Base-by-base conservation (phyloP, 768 basidiomycete genomes). In the Tricholoma furcatifolium region DNA sequence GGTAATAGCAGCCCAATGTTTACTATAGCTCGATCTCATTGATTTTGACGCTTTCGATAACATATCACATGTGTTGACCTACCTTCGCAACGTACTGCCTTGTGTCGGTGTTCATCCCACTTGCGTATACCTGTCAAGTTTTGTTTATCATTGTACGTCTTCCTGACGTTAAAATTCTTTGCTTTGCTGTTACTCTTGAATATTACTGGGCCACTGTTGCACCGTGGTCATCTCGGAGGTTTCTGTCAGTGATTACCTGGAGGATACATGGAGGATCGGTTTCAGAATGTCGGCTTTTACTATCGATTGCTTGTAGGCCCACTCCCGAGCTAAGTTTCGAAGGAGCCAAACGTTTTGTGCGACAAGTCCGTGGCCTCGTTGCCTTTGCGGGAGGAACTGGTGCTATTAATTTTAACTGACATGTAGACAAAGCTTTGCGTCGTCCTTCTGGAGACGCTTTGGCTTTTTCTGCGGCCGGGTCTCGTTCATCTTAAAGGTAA, bases 1-100 rank as follows among this genome's bases (percentile, higher is more conserved):
- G 83, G 81, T 24, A 78, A 86, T 64, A 58, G 57, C 40, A 81
- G 76, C 55, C 71, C 73, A 1, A 2, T 52, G 47, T 85, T 87
- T 60, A 72, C 67, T 10, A 84, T 84, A 59, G 47, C 40, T 47
- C 61, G 51, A 55, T 38, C 38, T 12, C 50, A 39, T 23, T 43
- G 27, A 31, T 41, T 36, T 49, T n/a, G 31, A 7, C 27, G 7
- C 30, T 39, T 43, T 27, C 11, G 20, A 36, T 50, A 21, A 40
- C 45, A 35, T 44, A 40, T 48, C n/a, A 30, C 18, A 24, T 30
- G 43, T 42, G 27, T 50, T 17, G 10, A 43, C n/a, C 31, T 11
- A 4, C 20, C 39, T 32, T 50, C 47, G 41, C 31, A 23, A 47
- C 20, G 31, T 38, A 30, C 30, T 31, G 20, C 30, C 27, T 3